These are phyloP conservation scores for Eustoma russellianum DNA, from an alignment of 257 asterid species.

Conservation along the genomic window DNA sequence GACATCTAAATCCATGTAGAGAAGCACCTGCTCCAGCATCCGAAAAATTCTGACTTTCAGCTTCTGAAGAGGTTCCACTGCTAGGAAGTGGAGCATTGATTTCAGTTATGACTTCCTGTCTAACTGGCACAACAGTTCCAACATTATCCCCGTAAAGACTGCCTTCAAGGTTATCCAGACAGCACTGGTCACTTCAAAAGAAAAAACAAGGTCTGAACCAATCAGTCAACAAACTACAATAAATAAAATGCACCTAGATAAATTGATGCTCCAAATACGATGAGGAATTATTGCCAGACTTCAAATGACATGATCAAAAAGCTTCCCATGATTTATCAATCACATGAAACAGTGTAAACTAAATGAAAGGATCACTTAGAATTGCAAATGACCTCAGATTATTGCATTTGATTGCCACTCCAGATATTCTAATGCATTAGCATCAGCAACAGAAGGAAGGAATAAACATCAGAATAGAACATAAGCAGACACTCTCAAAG, in stretches of 20 bases:
- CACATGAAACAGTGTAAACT: too few relatives aligned
- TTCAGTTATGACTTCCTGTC: constrained; percentile 33
- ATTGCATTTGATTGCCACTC: too few relatives aligned
- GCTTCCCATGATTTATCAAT: too few relatives aligned
- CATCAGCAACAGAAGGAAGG: too few relatives aligned
- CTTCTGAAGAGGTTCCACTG: constrained; percentile 41
- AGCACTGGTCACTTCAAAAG: constrained; percentile 52
- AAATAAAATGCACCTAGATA: background rate
- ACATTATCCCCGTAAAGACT: constrained; percentile 18
- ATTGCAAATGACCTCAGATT: too few relatives aligned
- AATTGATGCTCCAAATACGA: too few relatives aligned
- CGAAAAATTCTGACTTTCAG: constrained; percentile 35
- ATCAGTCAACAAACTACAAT: constrained; percentile 4
- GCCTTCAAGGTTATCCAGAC: constrained; percentile 29
- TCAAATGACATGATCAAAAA: too few relatives aligned
- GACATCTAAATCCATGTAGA: constrained; percentile 40
- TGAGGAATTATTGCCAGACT: too few relatives aligned
- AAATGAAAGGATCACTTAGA: too few relatives aligned
- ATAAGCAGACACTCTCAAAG: too few relatives aligned
- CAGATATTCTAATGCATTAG: too few relatives aligned
- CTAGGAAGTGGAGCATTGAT: constrained; percentile 46
- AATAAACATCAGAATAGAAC: too few relatives aligned
- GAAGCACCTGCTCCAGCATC: constrained; percentile 36
- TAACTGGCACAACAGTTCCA: constrained; percentile 6
- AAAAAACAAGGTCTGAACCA: background rate